Evolutionary conservation across 2,329 filamentous ascomycete species (phyloP).

Genomic region (Hypoxylon sp.): DNA sequence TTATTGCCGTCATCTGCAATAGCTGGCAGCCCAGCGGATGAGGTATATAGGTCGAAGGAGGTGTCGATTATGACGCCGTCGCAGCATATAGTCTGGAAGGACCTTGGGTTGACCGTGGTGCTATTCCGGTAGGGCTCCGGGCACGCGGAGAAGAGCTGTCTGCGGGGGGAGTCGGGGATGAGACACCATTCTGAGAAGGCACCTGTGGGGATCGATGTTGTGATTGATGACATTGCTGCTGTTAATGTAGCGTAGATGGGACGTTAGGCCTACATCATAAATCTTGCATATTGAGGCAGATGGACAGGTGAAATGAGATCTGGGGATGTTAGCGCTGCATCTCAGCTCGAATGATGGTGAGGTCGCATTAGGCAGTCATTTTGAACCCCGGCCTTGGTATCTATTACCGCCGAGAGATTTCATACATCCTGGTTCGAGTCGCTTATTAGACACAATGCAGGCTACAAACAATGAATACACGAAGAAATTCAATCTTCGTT

Average conservation of each 20-base stretch:
- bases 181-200: conserved; percentile 35
- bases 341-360: conserved; percentile 5
- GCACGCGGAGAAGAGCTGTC: conserved; percentile 19
- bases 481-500: not conserved
- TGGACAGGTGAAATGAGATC: not conserved
- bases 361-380: conserved; percentile 27
- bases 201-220: conserved; percentile 33
- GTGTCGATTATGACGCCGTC: conserved; percentile 37
- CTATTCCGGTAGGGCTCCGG: not conserved
- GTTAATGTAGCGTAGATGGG: not conserved
- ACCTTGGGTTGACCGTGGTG: not conserved
- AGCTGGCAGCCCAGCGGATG: not conserved
- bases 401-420: not conserved
- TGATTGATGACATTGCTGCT: conserved; percentile 22
- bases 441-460: not conserved
- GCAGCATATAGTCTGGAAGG: conserved; percentile 39
- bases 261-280: not conserved
- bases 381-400: not conserved
- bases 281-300: conserved; percentile 1
- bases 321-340: conserved; percentile 1
- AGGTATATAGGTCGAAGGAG: conserved; percentile 28
- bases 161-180: not conserved
- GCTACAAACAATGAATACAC: not conserved
- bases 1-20: not conserved
- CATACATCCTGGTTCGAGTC: not conserved